Conservation (phyloP, 139 green algal genomes). For the Desmodesmus armatus region DNA sequence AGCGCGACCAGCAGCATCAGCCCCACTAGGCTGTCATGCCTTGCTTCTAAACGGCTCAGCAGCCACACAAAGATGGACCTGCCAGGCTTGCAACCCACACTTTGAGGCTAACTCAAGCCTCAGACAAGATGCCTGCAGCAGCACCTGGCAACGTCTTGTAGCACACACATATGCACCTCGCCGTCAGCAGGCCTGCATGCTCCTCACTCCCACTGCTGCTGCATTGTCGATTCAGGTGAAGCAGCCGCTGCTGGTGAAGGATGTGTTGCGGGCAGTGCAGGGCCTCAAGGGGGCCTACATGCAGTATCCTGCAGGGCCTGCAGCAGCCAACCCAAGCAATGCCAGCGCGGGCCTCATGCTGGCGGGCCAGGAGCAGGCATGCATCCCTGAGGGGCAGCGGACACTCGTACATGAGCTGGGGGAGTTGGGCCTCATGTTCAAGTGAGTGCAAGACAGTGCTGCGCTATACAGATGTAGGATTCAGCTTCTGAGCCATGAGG, state of each 20-base stretch:
- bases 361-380: not conserved
- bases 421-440: slow-evolving; percentile 21
- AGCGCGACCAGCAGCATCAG: too few species aligned
- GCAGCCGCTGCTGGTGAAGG: slow-evolving; percentile 86
- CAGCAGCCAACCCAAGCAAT: not conserved
- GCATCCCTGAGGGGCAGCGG: not conserved
- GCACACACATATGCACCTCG: not conserved
- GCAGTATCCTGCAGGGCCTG: slow-evolving; percentile 48
- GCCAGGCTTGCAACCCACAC: too few species aligned
- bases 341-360: not conserved
- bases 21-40: too few species aligned
- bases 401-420: slow-evolving; percentile 40
- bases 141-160: too few species aligned
- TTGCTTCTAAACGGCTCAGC: too few species aligned
- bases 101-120: too few species aligned
- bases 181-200: not conserved
- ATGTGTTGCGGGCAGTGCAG: slow-evolving; percentile 85
- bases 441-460: too few species aligned
- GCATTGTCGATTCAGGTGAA: slow-evolving; percentile 1
- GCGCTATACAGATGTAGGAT: too few species aligned
- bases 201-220: not conserved
- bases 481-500: too few species aligned
- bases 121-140: too few species aligned
- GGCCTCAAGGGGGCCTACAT: slow-evolving; percentile 76
- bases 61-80: too few species aligned